Evolutionary conservation across 2,329 filamentous ascomycete species (phyloP).

Genomic region (Cryphonectria carpinicola): DNA sequence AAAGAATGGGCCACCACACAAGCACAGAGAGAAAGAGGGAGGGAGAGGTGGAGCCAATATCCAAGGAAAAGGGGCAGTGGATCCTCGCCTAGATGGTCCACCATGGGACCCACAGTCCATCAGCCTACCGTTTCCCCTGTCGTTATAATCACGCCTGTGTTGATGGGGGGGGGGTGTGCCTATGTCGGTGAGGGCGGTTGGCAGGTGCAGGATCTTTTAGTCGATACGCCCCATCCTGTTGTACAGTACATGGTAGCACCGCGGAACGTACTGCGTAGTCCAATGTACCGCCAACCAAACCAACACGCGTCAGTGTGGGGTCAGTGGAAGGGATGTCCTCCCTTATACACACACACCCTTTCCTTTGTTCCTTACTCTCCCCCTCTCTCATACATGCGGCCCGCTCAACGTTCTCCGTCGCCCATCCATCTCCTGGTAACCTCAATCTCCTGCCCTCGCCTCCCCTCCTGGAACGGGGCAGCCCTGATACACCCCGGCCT

Average conservation of each 20-base stretch:
- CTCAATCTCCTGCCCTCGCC: conserved; percentile 16
- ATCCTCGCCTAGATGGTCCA: neutral
- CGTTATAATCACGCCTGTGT: neutral
- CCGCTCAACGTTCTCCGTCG: neutral
- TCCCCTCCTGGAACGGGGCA: conserved; percentile 2
- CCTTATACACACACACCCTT: neutral
- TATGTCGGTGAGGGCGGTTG: neutral
- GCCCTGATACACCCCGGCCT: neutral
- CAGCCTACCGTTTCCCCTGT: neutral
- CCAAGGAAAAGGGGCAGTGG: conserved; percentile 11
- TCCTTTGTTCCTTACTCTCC: neutral
- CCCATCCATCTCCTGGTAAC: conserved; percentile 11
- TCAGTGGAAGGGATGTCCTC: neutral
- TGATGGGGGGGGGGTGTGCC: neutral
- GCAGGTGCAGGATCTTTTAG: neutral
- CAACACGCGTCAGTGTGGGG: neutral
- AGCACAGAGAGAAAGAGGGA: neutral
- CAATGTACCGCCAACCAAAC: neutral
- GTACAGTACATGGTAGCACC: neutral
- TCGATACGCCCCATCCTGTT: neutral
- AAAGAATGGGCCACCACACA: neutral
- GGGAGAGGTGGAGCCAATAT: conserved; percentile 8
- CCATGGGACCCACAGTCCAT: neutral
- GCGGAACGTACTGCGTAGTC: neutral
- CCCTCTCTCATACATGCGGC: neutral